phyloP scores from a whole-genome alignment of 2,329 filamentous ascomycete genomes.

The Botrytis hyacinthi region DNA sequence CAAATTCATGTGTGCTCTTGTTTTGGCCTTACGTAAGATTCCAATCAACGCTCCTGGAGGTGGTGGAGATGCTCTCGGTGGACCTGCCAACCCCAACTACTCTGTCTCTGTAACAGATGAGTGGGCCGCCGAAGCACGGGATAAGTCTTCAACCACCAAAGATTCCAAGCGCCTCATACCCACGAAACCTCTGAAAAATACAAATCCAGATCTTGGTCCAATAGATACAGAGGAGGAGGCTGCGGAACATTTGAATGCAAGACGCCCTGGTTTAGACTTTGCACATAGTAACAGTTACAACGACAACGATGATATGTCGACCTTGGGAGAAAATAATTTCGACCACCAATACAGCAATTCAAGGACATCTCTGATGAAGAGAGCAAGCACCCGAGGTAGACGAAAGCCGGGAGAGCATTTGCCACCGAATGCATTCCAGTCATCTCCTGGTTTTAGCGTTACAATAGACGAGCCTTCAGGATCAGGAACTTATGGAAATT shows the following conservation, averaged over 20 bases:
- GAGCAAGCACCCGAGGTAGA: constrained; percentile 34
- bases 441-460: constrained; percentile 18
- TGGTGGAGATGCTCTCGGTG: constrained; percentile 59
- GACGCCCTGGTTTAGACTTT: constrained; percentile 28
- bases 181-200: constrained; percentile 23
- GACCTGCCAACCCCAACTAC: constrained; percentile 74
- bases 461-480: constrained; percentile 12
- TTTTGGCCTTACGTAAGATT: constrained; percentile 79
- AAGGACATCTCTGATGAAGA: constrained; percentile 33
- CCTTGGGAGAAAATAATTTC: constrained; percentile 18
- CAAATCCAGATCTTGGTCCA: constrained; percentile 26
- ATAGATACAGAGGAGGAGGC: constrained; percentile 41
- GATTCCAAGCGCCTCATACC: constrained; percentile 67
- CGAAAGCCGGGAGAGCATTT: constrained; percentile 33
- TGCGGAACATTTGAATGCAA: constrained; percentile 42
- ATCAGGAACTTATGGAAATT: constrained; percentile 1
- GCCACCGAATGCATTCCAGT: constrained; percentile 17
- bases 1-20: constrained; percentile 95
- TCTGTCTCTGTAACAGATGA: constrained; percentile 72
- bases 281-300: constrained; percentile 39
- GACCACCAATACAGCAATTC: constrained; percentile 32
- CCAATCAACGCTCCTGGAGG: constrained; percentile 82
- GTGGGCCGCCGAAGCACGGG: constrained; percentile 62
- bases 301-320: constrained; percentile 20
- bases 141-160: constrained; percentile 57